These are phyloP conservation scores for Discostella pseudostelligera DNA, from an alignment of 108 stramenopile genomes.

Conservation along the genomic window DNA sequence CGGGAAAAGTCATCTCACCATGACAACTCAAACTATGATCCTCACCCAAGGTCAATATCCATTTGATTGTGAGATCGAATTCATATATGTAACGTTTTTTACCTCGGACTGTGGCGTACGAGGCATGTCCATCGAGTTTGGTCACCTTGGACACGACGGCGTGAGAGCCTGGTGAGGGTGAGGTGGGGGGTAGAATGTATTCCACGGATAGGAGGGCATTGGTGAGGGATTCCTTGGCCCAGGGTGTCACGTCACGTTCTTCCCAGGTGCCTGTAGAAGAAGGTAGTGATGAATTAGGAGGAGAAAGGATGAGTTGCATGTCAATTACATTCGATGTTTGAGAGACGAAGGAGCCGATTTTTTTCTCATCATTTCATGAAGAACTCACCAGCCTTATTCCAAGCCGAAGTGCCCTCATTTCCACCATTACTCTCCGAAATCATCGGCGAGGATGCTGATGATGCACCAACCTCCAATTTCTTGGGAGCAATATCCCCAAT, in stretches of 20 bases:
- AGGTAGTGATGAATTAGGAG: background rate
- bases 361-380: background rate
- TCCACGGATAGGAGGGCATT: conserved; percentile 48
- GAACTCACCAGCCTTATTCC: conserved; percentile 81
- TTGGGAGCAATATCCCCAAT: conserved; percentile 97
- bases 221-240: conserved; percentile 76
- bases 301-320: conserved; percentile 1
- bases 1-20: conserved; percentile 70
- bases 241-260: conserved; percentile 82
- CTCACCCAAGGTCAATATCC: conserved; percentile 52
- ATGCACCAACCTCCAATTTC: conserved; percentile 54
- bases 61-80: conserved; percentile 66
- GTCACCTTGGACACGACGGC: conserved; percentile 41
- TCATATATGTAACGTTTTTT: conserved; percentile 93
- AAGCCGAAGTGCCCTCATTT: conserved; percentile 54
- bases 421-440: conserved; percentile 8
- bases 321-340: background rate
- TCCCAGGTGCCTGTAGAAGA: conserved; percentile 82
- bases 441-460: conserved; percentile 17
- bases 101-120: conserved; percentile 83
- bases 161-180: conserved; percentile 66
- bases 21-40: conserved; percentile 43
- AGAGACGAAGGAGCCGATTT: too few species aligned
- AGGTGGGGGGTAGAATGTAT: conserved; percentile 61
- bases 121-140: conserved; percentile 79